phyloP scores from a whole-genome alignment of 2,329 filamentous ascomycete species.

The Coniochaeta ligniaria region DNA sequence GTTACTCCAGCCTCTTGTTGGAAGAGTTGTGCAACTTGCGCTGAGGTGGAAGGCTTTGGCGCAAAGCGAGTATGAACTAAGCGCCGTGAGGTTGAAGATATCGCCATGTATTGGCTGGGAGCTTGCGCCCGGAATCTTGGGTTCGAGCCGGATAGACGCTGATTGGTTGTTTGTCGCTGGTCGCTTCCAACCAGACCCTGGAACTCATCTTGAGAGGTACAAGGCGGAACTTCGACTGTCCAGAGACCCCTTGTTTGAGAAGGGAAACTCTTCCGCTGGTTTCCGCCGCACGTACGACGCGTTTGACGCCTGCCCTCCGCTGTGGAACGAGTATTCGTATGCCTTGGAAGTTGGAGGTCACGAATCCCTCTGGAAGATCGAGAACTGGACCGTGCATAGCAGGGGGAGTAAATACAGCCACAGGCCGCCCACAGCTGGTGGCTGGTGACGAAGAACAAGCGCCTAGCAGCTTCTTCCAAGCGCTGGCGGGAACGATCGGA shows the following conservation, averaged over 20 bases:
- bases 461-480: neutral
- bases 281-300: neutral
- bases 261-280: neutral
- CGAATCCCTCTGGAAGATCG: neutral
- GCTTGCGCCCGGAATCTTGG: conserved; percentile 11
- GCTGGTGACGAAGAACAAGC: neutral
- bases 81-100: conserved; percentile 23
- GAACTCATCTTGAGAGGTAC: conserved; percentile 2
- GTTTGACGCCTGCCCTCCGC: neutral
- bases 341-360: too few relatives aligned
- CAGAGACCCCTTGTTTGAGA: neutral
- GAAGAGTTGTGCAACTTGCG: neutral
- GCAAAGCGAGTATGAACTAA: conserved; percentile 26
- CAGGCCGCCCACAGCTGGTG: neutral
- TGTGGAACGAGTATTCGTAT: neutral
- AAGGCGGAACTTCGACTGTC: neutral
- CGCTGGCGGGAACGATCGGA: neutral
- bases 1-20: conserved; percentile 2
- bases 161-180: conserved; percentile 17
- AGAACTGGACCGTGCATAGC: neutral
- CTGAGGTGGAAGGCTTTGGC: conserved; percentile 10
- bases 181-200: neutral
- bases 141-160: neutral
- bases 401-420: neutral
- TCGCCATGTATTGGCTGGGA: conserved; percentile 16